A percentile compares a stretch with the other conserved stretches of the same genome.
phyloP scores from a whole-genome alignment of 345 rosid species.

The Triadica sebifera region DNA sequence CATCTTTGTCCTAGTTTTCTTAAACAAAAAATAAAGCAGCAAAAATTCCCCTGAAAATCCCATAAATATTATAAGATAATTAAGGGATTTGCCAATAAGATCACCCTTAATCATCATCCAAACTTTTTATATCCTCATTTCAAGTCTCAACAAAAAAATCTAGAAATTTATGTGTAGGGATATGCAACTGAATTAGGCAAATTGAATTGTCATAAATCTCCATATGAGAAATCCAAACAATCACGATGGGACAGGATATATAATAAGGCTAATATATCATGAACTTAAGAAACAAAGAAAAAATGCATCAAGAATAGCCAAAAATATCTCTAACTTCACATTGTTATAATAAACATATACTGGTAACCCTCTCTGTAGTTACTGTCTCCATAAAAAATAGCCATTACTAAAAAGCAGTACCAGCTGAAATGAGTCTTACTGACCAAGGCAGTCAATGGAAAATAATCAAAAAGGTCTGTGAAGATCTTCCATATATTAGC shows the following conservation, averaged over 20 bases:
- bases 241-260: neutral
- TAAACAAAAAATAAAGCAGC: slow-evolving; percentile 2
- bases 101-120: neutral
- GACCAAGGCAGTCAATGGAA: slow-evolving; percentile 95
- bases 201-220: neutral
- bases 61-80: neutral
- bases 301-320: neutral
- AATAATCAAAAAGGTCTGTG: slow-evolving; percentile 92
- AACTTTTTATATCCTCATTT: neutral
- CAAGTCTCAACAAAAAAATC: neutral
- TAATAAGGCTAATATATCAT: neutral
- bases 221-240: neutral
- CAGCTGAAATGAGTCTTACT: slow-evolving; percentile 26
- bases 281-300: neutral
- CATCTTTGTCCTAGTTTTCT: neutral
- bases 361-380: neutral
- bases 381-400: neutral
- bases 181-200: neutral
- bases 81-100: neutral
- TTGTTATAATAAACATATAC: neutral
- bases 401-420: neutral
- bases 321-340: neutral
- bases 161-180: neutral
- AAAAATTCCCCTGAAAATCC: neutral
- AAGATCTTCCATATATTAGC: slow-evolving; percentile 91